A percentile compares a stretch with the other conserved stretches of the same genome.
phyloP scores from a whole-genome alignment of 371 early-diverging fungal genomes.

The Actinomortierella wolfii region DNA sequence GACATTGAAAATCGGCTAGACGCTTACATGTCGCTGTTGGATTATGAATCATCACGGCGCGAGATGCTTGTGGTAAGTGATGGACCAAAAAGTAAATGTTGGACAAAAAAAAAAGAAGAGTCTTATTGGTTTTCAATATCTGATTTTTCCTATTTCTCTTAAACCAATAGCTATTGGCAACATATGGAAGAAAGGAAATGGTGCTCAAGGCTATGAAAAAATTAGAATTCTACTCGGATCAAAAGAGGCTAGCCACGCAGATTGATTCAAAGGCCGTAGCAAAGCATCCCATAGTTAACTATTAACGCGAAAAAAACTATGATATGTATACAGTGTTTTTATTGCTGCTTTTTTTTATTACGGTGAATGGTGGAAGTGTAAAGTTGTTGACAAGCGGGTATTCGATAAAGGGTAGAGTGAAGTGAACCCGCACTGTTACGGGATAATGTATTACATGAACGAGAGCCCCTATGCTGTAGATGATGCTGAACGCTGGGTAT shows the following conservation, averaged over 20 bases:
- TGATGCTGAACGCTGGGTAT: conserved; percentile 11
- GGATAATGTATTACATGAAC: no score
- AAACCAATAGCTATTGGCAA: conserved; percentile 14
- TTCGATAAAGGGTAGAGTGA: no score
- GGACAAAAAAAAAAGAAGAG: not conserved
- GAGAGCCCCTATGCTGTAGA: no score
- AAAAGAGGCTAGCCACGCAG: conserved; percentile 4
- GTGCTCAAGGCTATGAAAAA: conserved; percentile 8
- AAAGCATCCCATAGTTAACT: no score
- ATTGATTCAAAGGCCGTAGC: no score
- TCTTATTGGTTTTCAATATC: not conserved
- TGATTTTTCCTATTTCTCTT: not conserved
- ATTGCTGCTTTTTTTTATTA: no score
- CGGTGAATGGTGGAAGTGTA: no score
- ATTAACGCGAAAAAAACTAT: no score
- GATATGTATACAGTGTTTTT: no score
- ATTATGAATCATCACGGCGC: conserved; percentile 35
- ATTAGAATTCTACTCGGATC: conserved; percentile 29
- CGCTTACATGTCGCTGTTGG: conserved; percentile 24
- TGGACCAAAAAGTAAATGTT: not conserved
- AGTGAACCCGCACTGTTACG: no score
- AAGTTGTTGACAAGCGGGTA: no score
- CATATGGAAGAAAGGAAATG: conserved; percentile 10
- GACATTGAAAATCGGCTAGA: conserved; percentile 27
- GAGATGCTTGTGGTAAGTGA: conserved; percentile 25